Conservation (phyloP, 2,329 filamentous ascomycete species). For the Fusarium cicatricum region DNA sequence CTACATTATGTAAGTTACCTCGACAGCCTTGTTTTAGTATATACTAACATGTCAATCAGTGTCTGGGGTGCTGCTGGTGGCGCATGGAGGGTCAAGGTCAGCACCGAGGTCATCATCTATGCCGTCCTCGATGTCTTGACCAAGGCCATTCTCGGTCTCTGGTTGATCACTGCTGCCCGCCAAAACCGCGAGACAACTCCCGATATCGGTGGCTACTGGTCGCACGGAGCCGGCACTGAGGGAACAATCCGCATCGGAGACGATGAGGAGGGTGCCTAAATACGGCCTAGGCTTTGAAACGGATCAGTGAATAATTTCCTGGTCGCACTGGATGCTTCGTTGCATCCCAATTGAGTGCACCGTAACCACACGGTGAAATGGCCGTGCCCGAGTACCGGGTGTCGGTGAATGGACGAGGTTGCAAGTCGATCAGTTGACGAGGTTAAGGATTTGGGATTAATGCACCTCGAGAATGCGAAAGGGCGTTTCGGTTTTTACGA, state of each 20-base stretch:
- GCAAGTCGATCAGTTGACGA: too few species aligned
- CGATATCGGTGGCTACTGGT: slow-evolving; percentile 51
- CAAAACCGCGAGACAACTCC: slow-evolving; percentile 48
- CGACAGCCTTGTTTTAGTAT: background rate
- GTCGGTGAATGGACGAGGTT: too few species aligned
- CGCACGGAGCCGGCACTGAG: slow-evolving; percentile 48
- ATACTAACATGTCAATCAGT: slow-evolving; percentile 15
- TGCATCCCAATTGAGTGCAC: too few species aligned
- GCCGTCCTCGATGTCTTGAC: slow-evolving; percentile 44
- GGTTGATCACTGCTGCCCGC: slow-evolving; percentile 49
- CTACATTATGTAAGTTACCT: slow-evolving; percentile 42
- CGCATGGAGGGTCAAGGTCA: slow-evolving; percentile 39
- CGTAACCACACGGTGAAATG: too few species aligned
- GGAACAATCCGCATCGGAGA: slow-evolving; percentile 52
- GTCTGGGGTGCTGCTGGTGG: slow-evolving; percentile 43
- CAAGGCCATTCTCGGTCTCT: slow-evolving; percentile 44
- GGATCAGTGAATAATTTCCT: background rate
- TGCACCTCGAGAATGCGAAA: background rate
- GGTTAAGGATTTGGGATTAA: too few species aligned
- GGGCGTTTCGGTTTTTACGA: slow-evolving; percentile 14
- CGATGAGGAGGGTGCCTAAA: slow-evolving; percentile 46
- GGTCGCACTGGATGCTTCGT: too few species aligned
- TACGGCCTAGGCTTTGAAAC: background rate
- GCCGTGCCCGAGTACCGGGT: too few species aligned
- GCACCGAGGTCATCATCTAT: slow-evolving; percentile 44